Base-by-base conservation (phyloP, 2,329 filamentous ascomycete genomes). In the Hymenoscyphus repandus region DNA sequence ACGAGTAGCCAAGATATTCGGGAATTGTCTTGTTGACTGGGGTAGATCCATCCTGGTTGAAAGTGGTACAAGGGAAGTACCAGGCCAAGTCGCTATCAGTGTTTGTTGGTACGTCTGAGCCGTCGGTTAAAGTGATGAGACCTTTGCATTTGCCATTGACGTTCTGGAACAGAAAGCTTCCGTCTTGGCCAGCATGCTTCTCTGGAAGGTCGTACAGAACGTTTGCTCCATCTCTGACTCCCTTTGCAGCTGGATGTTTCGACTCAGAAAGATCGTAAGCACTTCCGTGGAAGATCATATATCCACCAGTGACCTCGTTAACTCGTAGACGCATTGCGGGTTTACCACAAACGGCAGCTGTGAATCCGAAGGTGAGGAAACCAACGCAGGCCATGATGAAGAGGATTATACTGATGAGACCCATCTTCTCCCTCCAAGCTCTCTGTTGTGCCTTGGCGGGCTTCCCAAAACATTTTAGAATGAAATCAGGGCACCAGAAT, bases 351-450 rank as follows among this genome's bases (percentile, higher is more conserved):
- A 99, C 93, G 4, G 84, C 84, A 54, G 87, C 80, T 3, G 89
- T 97, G 70, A 99, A 99, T 40, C 93, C 93, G 64, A 99, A 99
- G 0, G 93, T 99, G 48, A 99, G 74, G 72, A 92, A 99, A 65
- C 93, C 93, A 43, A 99, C 92, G 64, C 91, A 83, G 9, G 82
- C 79, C 75, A 91, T 95, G 66, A 97, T 91, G 53, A 86, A 66
- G 31, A 96, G 66, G 66, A 99, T 99, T 65, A 99, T 83, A 71
- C 91, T 96, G 72, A 96, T 88, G 52, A 99, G 73, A 2, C 93
- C 93, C 76, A 99, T 95, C 77, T 99, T 99, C 68, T 99, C 93
- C 59, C 93, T 82, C 93, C 93, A 99, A 2, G 93, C 93, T 63
- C 90, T 81, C 66, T 90, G 86, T 69, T 97, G 90, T 13, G 86